A percentile compares a stretch with the other conserved stretches of the same genome.
phyloP scores from a whole-genome alignment of 768 basidiomycete genomes.

The Tricholoma sp. region DNA sequence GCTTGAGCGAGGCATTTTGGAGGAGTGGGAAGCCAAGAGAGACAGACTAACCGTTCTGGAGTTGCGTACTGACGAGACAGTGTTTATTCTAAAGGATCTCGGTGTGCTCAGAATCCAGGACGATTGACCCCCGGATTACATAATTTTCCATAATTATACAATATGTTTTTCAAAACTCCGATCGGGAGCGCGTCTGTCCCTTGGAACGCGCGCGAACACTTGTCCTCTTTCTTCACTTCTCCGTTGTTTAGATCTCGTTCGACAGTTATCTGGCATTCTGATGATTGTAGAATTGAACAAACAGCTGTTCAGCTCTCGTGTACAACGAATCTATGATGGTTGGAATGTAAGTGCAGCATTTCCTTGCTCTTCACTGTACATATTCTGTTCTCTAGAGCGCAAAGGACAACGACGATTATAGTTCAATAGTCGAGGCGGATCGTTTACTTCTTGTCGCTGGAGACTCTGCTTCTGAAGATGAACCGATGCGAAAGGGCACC shows the following conservation, averaged over 20 bases:
- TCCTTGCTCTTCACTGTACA: constrained; percentile 6
- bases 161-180: constrained; percentile 18
- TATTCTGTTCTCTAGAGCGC: constrained; percentile 43
- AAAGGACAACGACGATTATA: constrained; percentile 65
- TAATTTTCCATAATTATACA: neutral
- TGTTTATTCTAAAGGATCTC: constrained; percentile 87
- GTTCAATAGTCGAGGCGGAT: constrained; percentile 61
- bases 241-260: neutral
- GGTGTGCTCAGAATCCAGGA: constrained; percentile 43
- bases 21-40: constrained; percentile 69
- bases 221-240: constrained; percentile 9
- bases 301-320: constrained; percentile 46
- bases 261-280: constrained; percentile 3
- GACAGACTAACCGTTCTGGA: constrained; percentile 77
- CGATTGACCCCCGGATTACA: constrained; percentile 28
- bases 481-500: constrained; percentile 85
- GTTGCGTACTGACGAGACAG: constrained; percentile 80
- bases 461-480: constrained; percentile 80
- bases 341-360: constrained; percentile 49
- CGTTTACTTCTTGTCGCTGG: constrained; percentile 71
- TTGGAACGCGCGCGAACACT: constrained; percentile 14
- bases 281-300: constrained; percentile 78
- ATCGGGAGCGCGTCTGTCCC: constrained; percentile 16
- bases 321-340: constrained; percentile 53
- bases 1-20: constrained; percentile 71